A percentile compares a stretch with the other conserved stretches of the same genome.
These are phyloP conservation scores for Physaria fendleri DNA, from an alignment of 345 rosid genomes.

Conservation along the genomic window DNA sequence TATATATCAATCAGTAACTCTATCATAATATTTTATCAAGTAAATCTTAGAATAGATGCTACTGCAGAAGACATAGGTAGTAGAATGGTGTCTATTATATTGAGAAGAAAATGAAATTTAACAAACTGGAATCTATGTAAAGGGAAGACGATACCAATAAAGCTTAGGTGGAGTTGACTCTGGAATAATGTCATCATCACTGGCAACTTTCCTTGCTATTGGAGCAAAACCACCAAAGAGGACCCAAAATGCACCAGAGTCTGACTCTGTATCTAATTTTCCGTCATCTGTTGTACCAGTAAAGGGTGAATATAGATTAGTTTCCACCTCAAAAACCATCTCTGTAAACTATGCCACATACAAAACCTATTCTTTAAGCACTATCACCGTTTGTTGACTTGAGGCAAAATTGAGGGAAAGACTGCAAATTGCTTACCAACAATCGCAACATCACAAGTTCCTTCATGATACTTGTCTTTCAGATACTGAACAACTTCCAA, in stretches of 20 bases:
- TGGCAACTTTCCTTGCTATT: constrained; percentile 74
- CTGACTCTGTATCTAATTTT: constrained; percentile 89
- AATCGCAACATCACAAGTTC: constrained; percentile 68
- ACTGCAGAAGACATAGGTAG: neutral
- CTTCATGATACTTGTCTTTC: constrained; percentile 84
- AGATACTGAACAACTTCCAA: constrained; percentile 90
- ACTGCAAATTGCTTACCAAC: constrained; percentile 51
- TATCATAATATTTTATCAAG: neutral
- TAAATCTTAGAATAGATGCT: neutral
- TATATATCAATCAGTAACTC: constrained; percentile 21
- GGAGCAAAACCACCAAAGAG: constrained; percentile 86
- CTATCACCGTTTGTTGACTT: neutral
- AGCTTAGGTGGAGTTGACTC: constrained; percentile 78
- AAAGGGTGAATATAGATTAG: constrained; percentile 19
- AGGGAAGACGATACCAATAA: constrained; percentile 47
- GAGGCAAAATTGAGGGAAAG: neutral
- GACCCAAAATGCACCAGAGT: constrained; percentile 92
- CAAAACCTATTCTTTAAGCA: neutral
- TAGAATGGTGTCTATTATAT: neutral
- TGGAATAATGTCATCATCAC: constrained; percentile 67
- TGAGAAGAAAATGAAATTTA: neutral
- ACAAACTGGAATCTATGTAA: neutral
- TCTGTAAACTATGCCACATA: constrained; percentile 2
- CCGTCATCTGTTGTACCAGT: constrained; percentile 62
- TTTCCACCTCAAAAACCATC: constrained; percentile 8